Evolutionary conservation across 2,329 filamentous ascomycete genomes (phyloP).

Genomic region (Alternaria atra): DNA sequence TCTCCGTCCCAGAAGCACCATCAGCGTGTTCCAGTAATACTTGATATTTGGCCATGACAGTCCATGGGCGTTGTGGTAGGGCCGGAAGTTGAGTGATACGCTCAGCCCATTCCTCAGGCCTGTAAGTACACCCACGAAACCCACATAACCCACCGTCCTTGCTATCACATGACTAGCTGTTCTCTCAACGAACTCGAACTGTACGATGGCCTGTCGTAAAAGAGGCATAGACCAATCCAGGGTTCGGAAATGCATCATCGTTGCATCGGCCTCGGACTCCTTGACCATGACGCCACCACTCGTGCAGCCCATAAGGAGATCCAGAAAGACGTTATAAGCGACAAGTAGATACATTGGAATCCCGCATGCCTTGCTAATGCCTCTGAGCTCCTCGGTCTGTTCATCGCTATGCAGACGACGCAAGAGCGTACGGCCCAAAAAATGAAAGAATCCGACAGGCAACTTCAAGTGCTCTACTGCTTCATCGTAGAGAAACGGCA

Average conservation of each 20-base stretch:
- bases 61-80: slow-evolving; percentile 56
- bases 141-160: slow-evolving; percentile 60
- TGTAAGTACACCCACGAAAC: slow-evolving; percentile 62
- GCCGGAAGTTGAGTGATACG: slow-evolving; percentile 62
- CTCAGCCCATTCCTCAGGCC: slow-evolving; percentile 59
- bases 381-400: slow-evolving; percentile 68
- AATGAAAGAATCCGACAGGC: slow-evolving; percentile 21
- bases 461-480: slow-evolving; percentile 48
- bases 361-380: slow-evolving; percentile 62
- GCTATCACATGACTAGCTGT: slow-evolving; percentile 53
- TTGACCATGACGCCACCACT: slow-evolving; percentile 60
- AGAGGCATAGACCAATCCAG: slow-evolving; percentile 59
- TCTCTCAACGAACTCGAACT: slow-evolving; percentile 51
- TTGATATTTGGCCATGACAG: slow-evolving; percentile 45
- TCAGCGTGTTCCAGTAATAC: slow-evolving; percentile 60
- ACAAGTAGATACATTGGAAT: slow-evolving; percentile 69
- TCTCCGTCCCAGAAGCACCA: slow-evolving; percentile 64
- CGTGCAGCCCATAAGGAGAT: slow-evolving; percentile 72
- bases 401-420: slow-evolving; percentile 62
- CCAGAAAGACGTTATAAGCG: slow-evolving; percentile 69
- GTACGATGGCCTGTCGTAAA: slow-evolving; percentile 54
- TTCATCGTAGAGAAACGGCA: slow-evolving; percentile 63
- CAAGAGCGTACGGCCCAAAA: slow-evolving; percentile 59
- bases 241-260: slow-evolving; percentile 65
- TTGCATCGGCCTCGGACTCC: slow-evolving; percentile 24